Evolutionary conservation across 257 asterid genomes (phyloP).

Genomic region (Agastache rugosa): DNA sequence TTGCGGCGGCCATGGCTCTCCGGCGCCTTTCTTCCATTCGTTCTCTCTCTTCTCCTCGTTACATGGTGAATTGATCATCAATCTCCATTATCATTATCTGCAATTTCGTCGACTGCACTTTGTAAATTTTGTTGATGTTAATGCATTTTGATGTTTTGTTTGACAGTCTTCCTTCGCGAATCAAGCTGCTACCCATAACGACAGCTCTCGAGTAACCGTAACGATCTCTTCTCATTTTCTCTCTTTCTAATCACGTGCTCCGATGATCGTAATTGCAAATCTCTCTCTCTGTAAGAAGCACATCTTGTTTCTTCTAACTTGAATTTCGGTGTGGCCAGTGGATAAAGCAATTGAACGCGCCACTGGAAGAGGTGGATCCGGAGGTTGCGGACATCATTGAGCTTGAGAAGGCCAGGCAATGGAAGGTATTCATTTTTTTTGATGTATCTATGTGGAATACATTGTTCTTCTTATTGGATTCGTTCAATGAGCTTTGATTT

Average conservation of each 20-base stretch:
- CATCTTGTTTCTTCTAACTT: slow-evolving; percentile 42
- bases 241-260: background rate
- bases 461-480: slow-evolving; percentile 12
- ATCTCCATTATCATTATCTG: background rate
- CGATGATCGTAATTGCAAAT: background rate
- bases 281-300: slow-evolving; percentile 22
- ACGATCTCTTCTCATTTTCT: slow-evolving; percentile 2
- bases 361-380: slow-evolving; percentile 83
- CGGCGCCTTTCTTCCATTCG: slow-evolving; percentile 64
- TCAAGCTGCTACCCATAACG: slow-evolving; percentile 57
- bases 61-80: slow-evolving; percentile 48
- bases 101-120: background rate
- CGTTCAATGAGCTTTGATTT: slow-evolving; percentile 4
- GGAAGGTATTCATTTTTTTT: slow-evolving; percentile 64
- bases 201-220: slow-evolving; percentile 67
- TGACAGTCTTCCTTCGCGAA: slow-evolving; percentile 68
- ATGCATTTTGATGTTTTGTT: slow-evolving; percentile 8
- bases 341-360: slow-evolving; percentile 80
- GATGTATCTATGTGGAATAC: background rate
- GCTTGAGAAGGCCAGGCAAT: slow-evolving; percentile 94
- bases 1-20: slow-evolving; percentile 68
- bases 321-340: slow-evolving; percentile 54
- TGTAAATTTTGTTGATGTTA: slow-evolving; percentile 22
- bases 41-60: slow-evolving; percentile 47
- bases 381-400: slow-evolving; percentile 87